These are phyloP conservation scores for Trichophyton rubrum DNA, from an alignment of 2,329 filamentous ascomycete genomes.

Conservation along the genomic window DNA sequence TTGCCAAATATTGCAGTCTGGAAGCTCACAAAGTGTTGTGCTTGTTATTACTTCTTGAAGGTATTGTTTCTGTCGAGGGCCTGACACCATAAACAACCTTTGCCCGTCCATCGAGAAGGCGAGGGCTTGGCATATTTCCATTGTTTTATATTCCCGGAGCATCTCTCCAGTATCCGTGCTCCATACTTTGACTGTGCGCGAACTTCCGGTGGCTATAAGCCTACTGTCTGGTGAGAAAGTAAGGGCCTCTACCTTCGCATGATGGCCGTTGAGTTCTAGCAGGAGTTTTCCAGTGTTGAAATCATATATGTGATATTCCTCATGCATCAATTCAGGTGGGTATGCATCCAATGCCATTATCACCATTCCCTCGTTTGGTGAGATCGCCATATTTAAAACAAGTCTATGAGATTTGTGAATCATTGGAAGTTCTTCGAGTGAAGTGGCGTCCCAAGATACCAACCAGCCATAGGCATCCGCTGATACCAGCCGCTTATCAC, in stretches of 20 bases:
- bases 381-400: neutral
- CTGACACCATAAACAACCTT: neutral
- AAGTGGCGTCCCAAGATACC: neutral
- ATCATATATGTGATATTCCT: neutral
- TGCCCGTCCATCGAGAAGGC: neutral
- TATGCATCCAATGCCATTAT: neutral
- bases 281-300: neutral
- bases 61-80: neutral
- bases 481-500: neutral
- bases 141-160: neutral
- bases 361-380: neutral
- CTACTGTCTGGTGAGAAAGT: neutral
- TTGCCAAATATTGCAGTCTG: neutral
- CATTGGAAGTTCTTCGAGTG: neutral
- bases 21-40: neutral
- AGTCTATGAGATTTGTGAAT: neutral
- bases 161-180: slow-evolving; percentile 13
- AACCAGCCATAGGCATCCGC: neutral
- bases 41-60: neutral
- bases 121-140: neutral
- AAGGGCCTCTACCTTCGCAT: neutral
- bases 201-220: neutral
- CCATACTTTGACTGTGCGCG: neutral
- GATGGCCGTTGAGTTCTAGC: neutral
- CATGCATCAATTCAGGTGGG: too few species aligned